Conservation (phyloP, 2,329 filamentous ascomycete genomes). For the Verticillium nonalfalfae region DNA sequence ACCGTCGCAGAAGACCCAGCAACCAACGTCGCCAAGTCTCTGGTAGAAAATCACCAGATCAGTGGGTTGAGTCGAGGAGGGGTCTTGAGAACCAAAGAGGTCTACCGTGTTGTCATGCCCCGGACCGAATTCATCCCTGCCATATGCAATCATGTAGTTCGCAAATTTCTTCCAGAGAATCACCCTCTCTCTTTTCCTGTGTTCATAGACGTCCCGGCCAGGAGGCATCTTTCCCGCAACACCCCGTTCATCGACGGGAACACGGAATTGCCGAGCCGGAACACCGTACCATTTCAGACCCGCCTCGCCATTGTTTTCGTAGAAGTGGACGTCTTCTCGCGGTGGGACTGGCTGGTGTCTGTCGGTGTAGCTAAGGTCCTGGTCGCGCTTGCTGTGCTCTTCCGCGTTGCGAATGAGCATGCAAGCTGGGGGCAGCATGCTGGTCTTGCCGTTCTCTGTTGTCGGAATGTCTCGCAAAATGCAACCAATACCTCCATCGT, state of each 20-base stretch:
- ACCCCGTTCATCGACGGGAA: slow-evolving; percentile 49
- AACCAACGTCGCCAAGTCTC: slow-evolving; percentile 71
- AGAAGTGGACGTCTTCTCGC: slow-evolving; percentile 62
- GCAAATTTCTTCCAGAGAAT: slow-evolving; percentile 69
- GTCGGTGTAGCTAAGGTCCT: slow-evolving; percentile 48
- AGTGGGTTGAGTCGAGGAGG: slow-evolving; percentile 26
- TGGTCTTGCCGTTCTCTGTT: slow-evolving; percentile 40
- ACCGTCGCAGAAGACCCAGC: slow-evolving; percentile 76
- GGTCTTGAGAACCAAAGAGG: slow-evolving; percentile 22
- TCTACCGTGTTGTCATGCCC: slow-evolving; percentile 33
- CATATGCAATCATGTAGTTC: slow-evolving; percentile 69
- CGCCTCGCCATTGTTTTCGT: slow-evolving; percentile 61
- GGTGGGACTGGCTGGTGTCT: slow-evolving; percentile 59
- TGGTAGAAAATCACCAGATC: slow-evolving; percentile 76
- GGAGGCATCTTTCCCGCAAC: slow-evolving; percentile 53
- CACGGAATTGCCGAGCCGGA: slow-evolving; percentile 54
- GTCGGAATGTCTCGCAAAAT: slow-evolving; percentile 52
- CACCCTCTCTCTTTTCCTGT: slow-evolving; percentile 59
- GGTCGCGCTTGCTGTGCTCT: slow-evolving; percentile 58
- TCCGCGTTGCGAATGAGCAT: slow-evolving; percentile 68
- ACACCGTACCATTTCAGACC: slow-evolving; percentile 61
- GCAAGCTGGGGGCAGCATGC: slow-evolving; percentile 60
- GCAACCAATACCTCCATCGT: slow-evolving; percentile 74
- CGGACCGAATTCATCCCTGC: slow-evolving; percentile 57
- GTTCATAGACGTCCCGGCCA: slow-evolving; percentile 59